A percentile compares a stretch with the other conserved stretches of the same genome.
Evolutionary conservation across 2,329 filamentous ascomycete genomes (phyloP).

Genomic region (Bimuria novae-zelandiae): DNA sequence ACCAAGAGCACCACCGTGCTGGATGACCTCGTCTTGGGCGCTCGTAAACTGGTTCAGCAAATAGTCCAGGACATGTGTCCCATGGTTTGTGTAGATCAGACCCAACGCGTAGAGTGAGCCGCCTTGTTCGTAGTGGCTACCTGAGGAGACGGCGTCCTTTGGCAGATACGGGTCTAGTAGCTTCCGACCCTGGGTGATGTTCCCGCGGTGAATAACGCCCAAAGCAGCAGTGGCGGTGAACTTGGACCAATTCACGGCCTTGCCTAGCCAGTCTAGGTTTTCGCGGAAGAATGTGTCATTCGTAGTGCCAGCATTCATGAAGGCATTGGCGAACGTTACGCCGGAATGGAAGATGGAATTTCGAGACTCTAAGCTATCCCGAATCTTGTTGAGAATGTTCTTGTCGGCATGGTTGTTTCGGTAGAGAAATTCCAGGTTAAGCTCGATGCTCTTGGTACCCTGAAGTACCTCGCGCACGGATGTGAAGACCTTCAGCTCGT

Average conservation of each 20-base stretch:
- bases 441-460: conserved; percentile 88
- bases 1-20: conserved; percentile 93
- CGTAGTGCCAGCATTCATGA: conserved; percentile 98
- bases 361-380: conserved; percentile 90
- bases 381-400: conserved; percentile 91
- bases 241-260: conserved; percentile 99
- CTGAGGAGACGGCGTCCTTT: conserved; percentile 70
- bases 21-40: conserved; percentile 88
- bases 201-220: conserved; percentile 95
- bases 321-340: conserved; percentile 95
- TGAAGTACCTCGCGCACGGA: conserved; percentile 70
- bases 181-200: conserved; percentile 90
- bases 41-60: conserved; percentile 74
- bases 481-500: conserved; percentile 59
- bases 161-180: conserved; percentile 94
- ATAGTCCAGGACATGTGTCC: conserved; percentile 83
- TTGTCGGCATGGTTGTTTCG: conserved; percentile 93
- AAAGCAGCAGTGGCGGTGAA: conserved; percentile 96
- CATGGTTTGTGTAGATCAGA: conserved; percentile 96
- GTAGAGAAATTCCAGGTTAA: conserved; percentile 96
- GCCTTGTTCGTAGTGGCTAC: conserved; percentile 94
- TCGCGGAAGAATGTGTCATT: conserved; percentile 99
- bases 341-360: conserved; percentile 99
- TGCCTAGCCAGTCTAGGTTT: conserved; percentile 96
- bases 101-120: conserved; percentile 95